Evolutionary conservation across 345 rosid species (phyloP), one percentile per base, ranked within the genome.

Genomic region (Hypericum perforatum): DNA sequence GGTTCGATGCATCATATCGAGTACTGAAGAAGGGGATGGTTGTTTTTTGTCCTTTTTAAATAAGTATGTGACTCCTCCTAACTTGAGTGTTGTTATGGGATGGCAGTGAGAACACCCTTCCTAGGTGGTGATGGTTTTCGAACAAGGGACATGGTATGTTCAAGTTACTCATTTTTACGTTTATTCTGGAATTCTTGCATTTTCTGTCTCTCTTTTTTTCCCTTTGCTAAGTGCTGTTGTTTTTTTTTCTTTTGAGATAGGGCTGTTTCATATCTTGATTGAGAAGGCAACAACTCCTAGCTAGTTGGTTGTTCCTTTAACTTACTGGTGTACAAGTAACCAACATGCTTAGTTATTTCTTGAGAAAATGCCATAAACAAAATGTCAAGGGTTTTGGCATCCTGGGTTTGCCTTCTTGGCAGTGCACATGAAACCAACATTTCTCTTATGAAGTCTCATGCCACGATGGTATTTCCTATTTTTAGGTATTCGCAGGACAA

Each of bases 401-500:
- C 37, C 11, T n/a, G n/a, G 11, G 36, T 37, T 5, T 29, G 6
- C 9, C 32, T 39, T 37, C 46, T 43, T 46, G 43, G 13, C 14
- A 37, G 7, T 7, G 6, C 13, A 14, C 39, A 37, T 7, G 8
- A n/a, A 36, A 16, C 8, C 50, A 36, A 39, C 6, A 16, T 16
- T 43, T 22, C 32, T 22, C 32, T 22, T 22, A 22, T 1, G 4
- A 22, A 22, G 32, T 22, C 32, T 22, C 1, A 22, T 22, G 2
- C 32, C 32, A 22, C 32, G 32, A 22, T 22, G 6, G 8, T 15
- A 14, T 9, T 12, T 43, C 45, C 49, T 37, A 14, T 56, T 7
- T 43, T 36, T 15, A 84, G 92, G 80, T 73, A 48, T 68, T 70
- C 61, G 94, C 75, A 53, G 91, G 82, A 52, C 73, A 71, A 58